Base-by-base conservation (phyloP, 163 green algal species). In the Coccomyxa subellipsoidea region DNA sequence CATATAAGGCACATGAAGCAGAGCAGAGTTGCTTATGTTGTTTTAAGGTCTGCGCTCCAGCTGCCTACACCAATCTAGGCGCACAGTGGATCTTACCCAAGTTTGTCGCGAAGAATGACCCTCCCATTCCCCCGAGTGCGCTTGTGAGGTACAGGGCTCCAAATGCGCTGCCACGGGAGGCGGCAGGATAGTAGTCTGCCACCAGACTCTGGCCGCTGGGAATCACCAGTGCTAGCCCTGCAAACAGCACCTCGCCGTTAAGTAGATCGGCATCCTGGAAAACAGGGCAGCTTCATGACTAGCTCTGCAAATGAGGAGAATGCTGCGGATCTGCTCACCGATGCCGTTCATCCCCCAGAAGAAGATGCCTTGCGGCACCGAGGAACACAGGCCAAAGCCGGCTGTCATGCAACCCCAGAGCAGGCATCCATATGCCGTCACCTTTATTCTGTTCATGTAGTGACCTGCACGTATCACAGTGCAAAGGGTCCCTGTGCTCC, bases 281-380 rank as follows among this genome's bases (percentile, higher is more conserved):
- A 29, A 12, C 47, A 29, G 31, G 18, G 27, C 31, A 73, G 18
- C 1, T 73, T 36, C 32, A 8, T 73, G 8, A 23, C n/a, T 73
- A 35, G 66, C 8, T 34, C 21, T n/a, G 4, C 10, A 29, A 12
- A 66, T 12, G 47, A 66, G 47, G 18, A 66, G n/a, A n/a, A n/a
- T n/a, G n/a, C n/a, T n/a, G n/a, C n/a, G n/a, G n/a, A 59, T 21
- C 21, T 59, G 47, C 47, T 59, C 47, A 2, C 92, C 92, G 15
- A 94, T 79, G 34, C 92, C 91, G 77, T 95, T 95, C 34, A 93
- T 70, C 38, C 88, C 92, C 83, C 88, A 93, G 7, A 92, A 80
- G 21, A 90, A 78, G 40, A 88, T 76, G 73, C 85, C 90, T 40
- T 78, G 47, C 0, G n/a, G 21, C 0, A 90, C 38, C 37, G 76